A percentile compares a stretch with the other conserved stretches of the same genome.
phyloP scores from a whole-genome alignment of 306 rosid genomes.

The Glycine soja region DNA sequence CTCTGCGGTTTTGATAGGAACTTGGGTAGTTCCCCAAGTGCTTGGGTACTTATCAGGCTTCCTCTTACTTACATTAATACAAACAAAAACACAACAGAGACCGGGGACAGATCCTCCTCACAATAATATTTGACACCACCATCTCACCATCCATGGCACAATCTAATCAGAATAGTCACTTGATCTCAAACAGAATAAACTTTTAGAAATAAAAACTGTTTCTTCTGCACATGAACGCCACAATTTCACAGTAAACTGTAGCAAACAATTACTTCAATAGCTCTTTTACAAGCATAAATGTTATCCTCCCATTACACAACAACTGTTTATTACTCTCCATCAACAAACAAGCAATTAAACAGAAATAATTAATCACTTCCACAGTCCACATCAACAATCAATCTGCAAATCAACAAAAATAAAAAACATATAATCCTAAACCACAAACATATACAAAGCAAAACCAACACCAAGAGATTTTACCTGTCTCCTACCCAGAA shows the following conservation, averaged over 20 bases:
- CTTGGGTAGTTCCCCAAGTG: neutral
- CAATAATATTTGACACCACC: neutral
- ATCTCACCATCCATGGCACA: neutral
- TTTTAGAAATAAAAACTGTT: neutral
- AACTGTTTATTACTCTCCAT: neutral
- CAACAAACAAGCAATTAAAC: neutral
- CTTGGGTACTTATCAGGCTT: neutral
- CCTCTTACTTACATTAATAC: neutral
- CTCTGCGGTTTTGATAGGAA: neutral
- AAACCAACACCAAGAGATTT: neutral
- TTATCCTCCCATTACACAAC: slow-evolving; percentile 3
- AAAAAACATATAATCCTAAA: slow-evolving; percentile 10
- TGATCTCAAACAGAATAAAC: neutral
- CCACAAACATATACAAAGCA: neutral
- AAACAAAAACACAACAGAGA: slow-evolving; percentile 2
- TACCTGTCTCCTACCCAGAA: slow-evolving; percentile 89
- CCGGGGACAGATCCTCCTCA: neutral
- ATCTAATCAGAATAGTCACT: slow-evolving; percentile 16
- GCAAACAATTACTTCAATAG: neutral
- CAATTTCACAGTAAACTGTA: slow-evolving; percentile 15
- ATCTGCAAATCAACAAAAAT: slow-evolving; percentile 20
- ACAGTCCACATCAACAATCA: slow-evolving; percentile 12
- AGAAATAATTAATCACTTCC: slow-evolving; percentile 13
- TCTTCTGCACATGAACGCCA: neutral
- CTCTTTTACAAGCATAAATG: neutral